Evolutionary conservation across 768 basidiomycete genomes (phyloP).

Genomic region (Leccinellum luteum): DNA sequence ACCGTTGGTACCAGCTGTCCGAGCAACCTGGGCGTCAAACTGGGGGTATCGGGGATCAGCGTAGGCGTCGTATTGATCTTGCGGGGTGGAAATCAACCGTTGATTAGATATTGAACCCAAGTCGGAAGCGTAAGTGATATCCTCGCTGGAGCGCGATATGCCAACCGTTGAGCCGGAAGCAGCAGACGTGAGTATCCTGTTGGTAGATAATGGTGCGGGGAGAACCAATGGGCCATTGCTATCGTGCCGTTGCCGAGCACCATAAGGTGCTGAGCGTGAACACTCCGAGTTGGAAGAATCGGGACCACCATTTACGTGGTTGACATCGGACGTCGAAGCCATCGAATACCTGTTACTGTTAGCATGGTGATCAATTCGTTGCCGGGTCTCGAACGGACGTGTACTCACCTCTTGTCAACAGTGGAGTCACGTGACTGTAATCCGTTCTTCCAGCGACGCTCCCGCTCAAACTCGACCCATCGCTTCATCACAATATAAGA

Average conservation of each 20-base stretch:
- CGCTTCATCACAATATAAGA: constrained; percentile 97
- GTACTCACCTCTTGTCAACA: constrained; percentile 63
- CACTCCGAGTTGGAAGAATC: constrained; percentile 67
- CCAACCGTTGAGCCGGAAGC: constrained; percentile 41
- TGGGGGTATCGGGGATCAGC: constrained; percentile 27
- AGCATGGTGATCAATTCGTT: constrained; percentile 23
- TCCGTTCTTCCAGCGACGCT: constrained; percentile 89
- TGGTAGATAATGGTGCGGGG: constrained; percentile 69
- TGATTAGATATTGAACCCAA: constrained; percentile 41
- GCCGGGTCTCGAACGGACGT: background rate
- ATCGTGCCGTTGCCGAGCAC: constrained; percentile 59
- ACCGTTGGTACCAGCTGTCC: constrained; percentile 36
- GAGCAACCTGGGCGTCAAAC: constrained; percentile 42
- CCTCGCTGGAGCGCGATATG: constrained; percentile 45
- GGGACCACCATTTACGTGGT: constrained; percentile 48
- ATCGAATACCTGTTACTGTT: constrained; percentile 66
- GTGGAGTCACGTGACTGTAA: constrained; percentile 78
- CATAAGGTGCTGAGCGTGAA: constrained; percentile 33
- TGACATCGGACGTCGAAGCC: constrained; percentile 75
- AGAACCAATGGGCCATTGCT: constrained; percentile 71
- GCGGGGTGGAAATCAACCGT: constrained; percentile 38
- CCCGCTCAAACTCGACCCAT: constrained; percentile 98
- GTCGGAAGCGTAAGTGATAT: constrained; percentile 34
- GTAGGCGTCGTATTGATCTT: constrained; percentile 33
- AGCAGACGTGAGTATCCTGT: constrained; percentile 46